phyloP scores from a whole-genome alignment of 2,329 filamentous ascomycete genomes.

The Ophiostoma piceae region DNA sequence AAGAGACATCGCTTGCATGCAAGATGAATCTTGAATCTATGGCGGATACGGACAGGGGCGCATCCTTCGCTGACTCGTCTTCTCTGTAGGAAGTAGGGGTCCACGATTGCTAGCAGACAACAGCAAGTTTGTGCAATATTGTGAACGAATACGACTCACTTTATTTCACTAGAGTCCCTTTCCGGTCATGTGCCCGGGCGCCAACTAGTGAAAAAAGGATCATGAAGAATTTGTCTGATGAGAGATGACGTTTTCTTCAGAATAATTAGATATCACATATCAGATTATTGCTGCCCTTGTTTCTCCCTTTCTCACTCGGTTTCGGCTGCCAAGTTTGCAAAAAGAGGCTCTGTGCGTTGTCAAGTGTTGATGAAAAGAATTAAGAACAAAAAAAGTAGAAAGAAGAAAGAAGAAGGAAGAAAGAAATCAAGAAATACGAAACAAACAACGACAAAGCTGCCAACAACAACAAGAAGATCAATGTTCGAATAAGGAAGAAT shows the following conservation, averaged over 20 bases:
- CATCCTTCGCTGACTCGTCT: neutral
- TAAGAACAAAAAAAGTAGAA: neutral
- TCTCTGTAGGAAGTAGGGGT: too few species aligned
- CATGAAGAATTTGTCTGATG: neutral
- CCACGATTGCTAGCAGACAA: neutral
- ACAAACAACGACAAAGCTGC: neutral
- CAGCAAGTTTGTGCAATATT: neutral
- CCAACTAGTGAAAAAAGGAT: neutral
- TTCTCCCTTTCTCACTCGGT: slow-evolving; percentile 10
- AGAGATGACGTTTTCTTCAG: neutral
- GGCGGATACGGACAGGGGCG: neutral
- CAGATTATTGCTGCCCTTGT: neutral
- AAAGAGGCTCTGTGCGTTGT: slow-evolving; percentile 8
- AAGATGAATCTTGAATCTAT: neutral
- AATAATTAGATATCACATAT: neutral
- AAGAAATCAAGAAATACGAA: neutral
- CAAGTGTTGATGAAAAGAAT: too few species aligned
- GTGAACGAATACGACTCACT: neutral
- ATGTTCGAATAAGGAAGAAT: neutral
- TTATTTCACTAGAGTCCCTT: neutral
- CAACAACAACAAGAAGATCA: neutral
- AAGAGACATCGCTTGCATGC: slow-evolving; percentile 2
- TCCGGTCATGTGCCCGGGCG: neutral
- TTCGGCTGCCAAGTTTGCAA: neutral
- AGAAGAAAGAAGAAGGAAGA: neutral